Evolutionary conservation across 225 moss, liverwort and hornwort genomes (phyloP), one percentile per base, ranked within the genome.

Genomic region (Ulota crispa): DNA sequence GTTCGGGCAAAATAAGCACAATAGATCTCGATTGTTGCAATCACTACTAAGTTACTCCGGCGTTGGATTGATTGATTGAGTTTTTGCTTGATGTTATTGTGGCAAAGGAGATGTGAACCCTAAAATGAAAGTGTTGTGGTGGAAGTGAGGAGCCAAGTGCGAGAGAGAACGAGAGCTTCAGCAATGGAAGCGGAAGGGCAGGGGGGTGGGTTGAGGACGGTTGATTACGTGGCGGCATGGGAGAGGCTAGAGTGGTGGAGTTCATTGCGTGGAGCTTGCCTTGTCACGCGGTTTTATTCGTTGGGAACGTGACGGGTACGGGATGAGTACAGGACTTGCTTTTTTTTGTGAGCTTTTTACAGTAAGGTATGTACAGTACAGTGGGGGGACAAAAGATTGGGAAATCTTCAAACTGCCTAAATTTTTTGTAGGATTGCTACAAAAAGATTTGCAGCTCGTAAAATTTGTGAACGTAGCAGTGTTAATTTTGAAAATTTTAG

Each of bases 181-280:
- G 72, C 71, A 52, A 61, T 47, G 32, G 23, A 0, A n/a, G 69
- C 15, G 13, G 32, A 47, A 47, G 47, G 50, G 50, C 5, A 18
- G 4, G n/a, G n/a, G 20, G 69, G n/a, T 8, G 53, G 14, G 11
- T 11, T 37, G 0, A 57, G 63, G 80, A 62, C 73, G 73, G 80
- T 81, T 73, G 64, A 64, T 64, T 54, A 64, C 72, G 80, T 72
- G 80, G 72, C 23, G 36, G 21, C 34, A n/a, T 21, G 36, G 31
- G 16, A 16, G 32, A 23, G 67, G 12, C 13, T 1, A 23, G 31
- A 11, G 11, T 2, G 39, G 6, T 8, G 53, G 19, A 10, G 30
- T 0, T 23, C 20, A 9, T 30, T 81, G 39, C 64, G 2, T 1
- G 64, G 80, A 53, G 28, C 21, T 19, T 80, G 27, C 64, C 0